Percentiles rank a stretch among this genome's conserved stretches.
phyloP scores from a whole-genome alignment of 192 early-diverging fungal genomes.

The Coemansia sp. region DNA sequence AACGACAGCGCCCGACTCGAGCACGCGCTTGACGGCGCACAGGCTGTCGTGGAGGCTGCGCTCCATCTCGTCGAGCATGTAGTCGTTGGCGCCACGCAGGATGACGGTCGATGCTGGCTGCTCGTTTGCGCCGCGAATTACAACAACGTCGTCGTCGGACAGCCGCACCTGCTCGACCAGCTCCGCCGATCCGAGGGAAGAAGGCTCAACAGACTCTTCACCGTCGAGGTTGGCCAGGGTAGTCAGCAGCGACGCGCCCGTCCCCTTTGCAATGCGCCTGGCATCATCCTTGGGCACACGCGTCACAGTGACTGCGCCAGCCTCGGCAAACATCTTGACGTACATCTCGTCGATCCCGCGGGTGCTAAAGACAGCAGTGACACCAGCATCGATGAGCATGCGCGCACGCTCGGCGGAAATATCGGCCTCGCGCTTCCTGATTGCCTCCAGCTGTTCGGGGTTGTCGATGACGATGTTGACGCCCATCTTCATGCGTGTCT shows the following conservation, averaged over 20 bases:
- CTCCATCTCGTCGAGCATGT: constrained; percentile 99
- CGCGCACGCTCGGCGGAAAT: constrained; percentile 95
- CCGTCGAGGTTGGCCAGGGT: constrained; percentile 97
- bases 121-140: constrained; percentile 71
- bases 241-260: constrained; percentile 91
- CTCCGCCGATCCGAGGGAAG: constrained; percentile 88
- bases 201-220: constrained; percentile 94
- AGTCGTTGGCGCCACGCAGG: constrained; percentile 98
- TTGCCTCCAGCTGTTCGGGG: constrained; percentile 96
- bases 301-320: constrained; percentile 96
- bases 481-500: constrained; percentile 96
- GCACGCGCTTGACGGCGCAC: constrained; percentile 94
- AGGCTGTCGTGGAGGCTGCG: constrained; percentile 93
- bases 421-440: constrained; percentile 89
- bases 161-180: constrained; percentile 98
- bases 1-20: constrained; percentile 94
- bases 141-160: constrained; percentile 96
- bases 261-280: constrained; percentile 95
- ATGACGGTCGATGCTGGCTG: constrained; percentile 91
- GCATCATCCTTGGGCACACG: constrained; percentile 97
- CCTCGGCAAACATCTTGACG: constrained; percentile 97
- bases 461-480: constrained; percentile 99
- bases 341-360: constrained; percentile 99
- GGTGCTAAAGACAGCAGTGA: constrained; percentile 97
- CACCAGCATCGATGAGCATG: constrained; percentile 93